Evolutionary conservation across 2,329 filamentous ascomycete species (phyloP), one percentile per base, ranked within the genome.

Genomic region (Paraphoma sp.): DNA sequence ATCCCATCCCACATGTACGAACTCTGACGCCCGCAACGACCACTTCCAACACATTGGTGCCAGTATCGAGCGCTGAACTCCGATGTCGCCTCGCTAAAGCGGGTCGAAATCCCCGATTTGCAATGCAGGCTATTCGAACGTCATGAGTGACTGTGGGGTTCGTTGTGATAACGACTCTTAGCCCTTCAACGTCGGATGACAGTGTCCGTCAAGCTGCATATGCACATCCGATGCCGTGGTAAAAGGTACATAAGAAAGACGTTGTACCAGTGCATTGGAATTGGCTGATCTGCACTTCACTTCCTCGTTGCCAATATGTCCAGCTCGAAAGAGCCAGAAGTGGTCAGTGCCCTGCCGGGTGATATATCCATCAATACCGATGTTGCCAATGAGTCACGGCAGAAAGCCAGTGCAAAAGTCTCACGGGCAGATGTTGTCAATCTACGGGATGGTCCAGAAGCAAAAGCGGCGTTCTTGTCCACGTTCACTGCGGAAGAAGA

Each of bases 401-500:
- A 63, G 30, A 54, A 59, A 18, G 50, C 58, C 23, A 60, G 41
- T 23, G 46, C 29, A 1, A 29, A 56, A 12, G 60, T 62, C 9
- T 46, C 63, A 23, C 56, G 63, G 9, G 63, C 58, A 18, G 43
- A 62, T 52, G 51, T 59, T 10, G 56, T 63, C 30, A 57, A 65
- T 17, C 45, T 65, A 17, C 47, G 63, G 41, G 63, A 65, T 56
- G 60, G 63, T 43, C 63, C 63, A 12, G 59, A 67, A 29, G 62
- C 63, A 4, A 69, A 67, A 40, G 62, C 55, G 7, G 59, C 60
- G 1, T 67, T 67, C 18, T 54, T 69, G 7, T 42, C 66, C 18
- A 60, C 61, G 6, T 69, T 69, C 29, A 60, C 63, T 1, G 60
- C 63, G 3, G 62, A 57, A 1, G 67, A 69, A 14, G 65, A 68